Evolutionary conservation across 1,139 yeast species (phyloP), one percentile per base, ranked within the genome.

Genomic region (Geotrichum histeridarum): DNA sequence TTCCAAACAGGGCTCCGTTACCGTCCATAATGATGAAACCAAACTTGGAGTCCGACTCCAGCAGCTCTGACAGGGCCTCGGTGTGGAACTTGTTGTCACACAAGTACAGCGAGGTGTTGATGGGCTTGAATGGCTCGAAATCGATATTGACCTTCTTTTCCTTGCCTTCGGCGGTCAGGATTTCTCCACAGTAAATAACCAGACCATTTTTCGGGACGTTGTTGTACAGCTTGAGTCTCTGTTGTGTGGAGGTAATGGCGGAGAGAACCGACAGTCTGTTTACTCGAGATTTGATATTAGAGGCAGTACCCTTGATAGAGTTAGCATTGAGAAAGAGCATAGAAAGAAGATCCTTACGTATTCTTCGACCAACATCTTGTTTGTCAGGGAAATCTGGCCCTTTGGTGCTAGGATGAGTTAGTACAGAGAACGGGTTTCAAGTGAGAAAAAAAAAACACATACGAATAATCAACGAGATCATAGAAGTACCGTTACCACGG

Each of bases 11-110:
- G 4, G 97, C 88, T 57, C 99, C 99, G 71, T 90, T 90, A 88
- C 99, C 99, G 74, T 93, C 99, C 99, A 93, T 93, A 66, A 93
- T 85, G 66, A 93, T 93, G 76, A 93, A 93, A 52, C 99, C 99
- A 65, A 91, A 93, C 73, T 89, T 82, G 70, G 94, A 96, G 72
- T 93, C 99, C 62, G 89, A 84, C 75, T 93, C 97, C 63, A 93
- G 79, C 69, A 93, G 80, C 74, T 93, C 99, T 52, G 95, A 82
- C 59, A 93, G 80, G 2, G 96, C 97, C 73, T 93, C 99, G 36
- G 96, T 95, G 73, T 93, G 99, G 79, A 93, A 93, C 72, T 91
- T 93, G 77, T 91, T 91, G 77, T 93, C 99, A 82, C 99, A 93
- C 65, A 91, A 74, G 71, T 93, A 93, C 67, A 93, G 78, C 12